Percentiles rank a stretch among this genome's conserved stretches.
phyloP scores from a whole-genome alignment of 345 rosid genomes.

The Brassica napus region Da-Ae NC_063437.1:20070501-20071000 shows the following conservation, averaged over 20 bases:
- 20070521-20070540: background rate
- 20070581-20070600: conserved; percentile 22
- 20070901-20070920: conserved; percentile 19
- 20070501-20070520: background rate
- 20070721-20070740: conserved; percentile 26
- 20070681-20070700: conserved; percentile 13
- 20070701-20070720: conserved; percentile 1
- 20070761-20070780: conserved; percentile 20
- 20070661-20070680: background rate
- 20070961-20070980: conserved; percentile 31
- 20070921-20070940: conserved; percentile 34
- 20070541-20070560: background rate
- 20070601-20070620: conserved; percentile 16
- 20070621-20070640: background rate
- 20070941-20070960: conserved; percentile 6
- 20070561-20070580: conserved; percentile 16
- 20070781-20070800: conserved; percentile 18
- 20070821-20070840: conserved; percentile 31
- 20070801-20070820: conserved; percentile 20
- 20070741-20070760: conserved; percentile 30
- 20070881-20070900: conserved; percentile 22
- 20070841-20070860: conserved; percentile 37
- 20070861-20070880: conserved; percentile 24
- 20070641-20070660: conserved; percentile 6
- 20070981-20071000: conserved; percentile 15